Evolutionary conservation across 805 yeast species (phyloP), one percentile per base, ranked within the genome.

Genomic region (Lipomyces yamadae): DNA sequence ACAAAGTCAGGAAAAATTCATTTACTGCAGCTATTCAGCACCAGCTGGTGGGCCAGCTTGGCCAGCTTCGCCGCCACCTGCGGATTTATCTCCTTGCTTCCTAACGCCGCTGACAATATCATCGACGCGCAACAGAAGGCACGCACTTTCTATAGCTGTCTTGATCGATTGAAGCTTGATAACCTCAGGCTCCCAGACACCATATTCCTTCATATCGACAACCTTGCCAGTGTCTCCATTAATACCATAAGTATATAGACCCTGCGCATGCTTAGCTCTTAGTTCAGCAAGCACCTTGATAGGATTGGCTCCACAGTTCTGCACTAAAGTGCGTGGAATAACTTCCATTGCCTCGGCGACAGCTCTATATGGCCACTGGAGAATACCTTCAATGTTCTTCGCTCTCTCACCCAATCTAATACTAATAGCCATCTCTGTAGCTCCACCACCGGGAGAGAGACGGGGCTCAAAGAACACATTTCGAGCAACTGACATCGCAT

Each of bases 171-270:
- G 99, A 77, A 91, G 96, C 81, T 95, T 95, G 79, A 95, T 91
- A 60, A 91, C 98, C 81, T 94, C 98, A 24, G 99, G 99, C 81
- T 95, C 99, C 99, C 99, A 95, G 71, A 95, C 89, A 35, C 99
- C 99, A 78, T 92, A 94, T 35, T 86, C 89, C 71, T 89, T 86
- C 99, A 95, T 95, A 77, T 95, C 98, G 34, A 91, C 98, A 66
- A 95, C 85, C 80, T 90, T 92, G 72, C 99, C 99, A 66, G 84
- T 82, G 72, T 94, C 97, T 72, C 99, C 99, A 77, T 95, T 97
- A 67, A 95, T 87, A 76, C 99, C 99, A 79, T 82, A 90, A 0
- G 97, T 90, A 76, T 83, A 83, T 30, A 66, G 65, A 60, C 98
- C 98, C 75, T 89, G 88, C 8, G 98, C 97, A 76, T 95, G 99